phyloP scores from a whole-genome alignment of 2,329 filamentous ascomycete species.

The Pleoardoris graminearum region DNA sequence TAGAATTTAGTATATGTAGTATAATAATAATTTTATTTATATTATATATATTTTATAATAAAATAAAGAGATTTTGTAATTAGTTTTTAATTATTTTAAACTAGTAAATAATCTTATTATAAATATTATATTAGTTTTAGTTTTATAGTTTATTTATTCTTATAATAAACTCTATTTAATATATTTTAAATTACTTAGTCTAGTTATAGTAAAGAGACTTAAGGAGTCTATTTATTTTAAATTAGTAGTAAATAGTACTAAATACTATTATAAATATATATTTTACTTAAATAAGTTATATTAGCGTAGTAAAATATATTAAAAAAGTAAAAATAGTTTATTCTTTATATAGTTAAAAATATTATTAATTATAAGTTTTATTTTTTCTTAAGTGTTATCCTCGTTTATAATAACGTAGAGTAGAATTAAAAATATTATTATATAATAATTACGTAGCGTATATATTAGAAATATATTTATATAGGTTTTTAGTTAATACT shows the following conservation, averaged over 20 bases:
- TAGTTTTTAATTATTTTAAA: constrained; percentile 12
- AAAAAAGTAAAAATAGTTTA: neutral
- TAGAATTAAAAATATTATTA: constrained; percentile 17
- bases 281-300: constrained; percentile 22
- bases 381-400: constrained; percentile 28
- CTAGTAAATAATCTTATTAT: constrained; percentile 14
- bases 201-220: constrained; percentile 7
- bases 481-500: constrained; percentile 11
- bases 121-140: constrained; percentile 17
- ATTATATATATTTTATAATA: constrained; percentile 15
- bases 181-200: constrained; percentile 12
- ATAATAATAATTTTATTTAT: constrained; percentile 19
- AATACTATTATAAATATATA: constrained; percentile 21
- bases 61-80: constrained; percentile 2
- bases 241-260: constrained; percentile 13
- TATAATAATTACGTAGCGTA: constrained; percentile 18
- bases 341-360: neutral
- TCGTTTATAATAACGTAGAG: constrained; percentile 19
- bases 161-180: constrained; percentile 10
- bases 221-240: constrained; percentile 3
- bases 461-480: constrained; percentile 9
- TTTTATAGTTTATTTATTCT: constrained; percentile 12
- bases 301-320: constrained; percentile 12
- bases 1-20: constrained; percentile 12
- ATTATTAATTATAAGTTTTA: neutral